A percentile compares a stretch with the other conserved stretches of the same genome.
These are phyloP conservation scores for Hypsizygus marmoreus DNA, from an alignment of 768 basidiomycete genomes.

Conservation along the genomic window DNA sequence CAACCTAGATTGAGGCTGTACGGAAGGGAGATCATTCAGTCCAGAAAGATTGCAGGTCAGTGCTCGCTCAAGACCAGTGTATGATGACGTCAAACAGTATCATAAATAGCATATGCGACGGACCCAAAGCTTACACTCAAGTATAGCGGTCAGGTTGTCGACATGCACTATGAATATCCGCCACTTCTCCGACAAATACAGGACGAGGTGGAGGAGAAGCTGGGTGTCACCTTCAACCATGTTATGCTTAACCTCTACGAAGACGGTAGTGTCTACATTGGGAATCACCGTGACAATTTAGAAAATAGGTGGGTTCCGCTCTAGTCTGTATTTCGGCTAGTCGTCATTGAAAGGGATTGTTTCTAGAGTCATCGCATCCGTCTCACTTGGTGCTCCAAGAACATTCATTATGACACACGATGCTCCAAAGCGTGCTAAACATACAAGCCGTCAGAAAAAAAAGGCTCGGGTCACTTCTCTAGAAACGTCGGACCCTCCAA, in stretches of 20 bases:
- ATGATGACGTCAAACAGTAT: not conserved
- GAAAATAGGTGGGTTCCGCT: slow-evolving; percentile 27
- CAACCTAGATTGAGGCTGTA: slow-evolving; percentile 30
- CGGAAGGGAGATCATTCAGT: slow-evolving; percentile 27
- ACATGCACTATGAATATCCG: slow-evolving; percentile 31
- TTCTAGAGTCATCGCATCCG: slow-evolving; percentile 30
- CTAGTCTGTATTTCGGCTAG: not conserved
- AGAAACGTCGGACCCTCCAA: not conserved
- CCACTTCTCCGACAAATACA: slow-evolving; percentile 29
- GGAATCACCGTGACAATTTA: slow-evolving; percentile 30
- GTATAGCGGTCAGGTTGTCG: slow-evolving; percentile 31
- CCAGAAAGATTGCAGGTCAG: slow-evolving; percentile 31
- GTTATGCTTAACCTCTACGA: slow-evolving; percentile 33
- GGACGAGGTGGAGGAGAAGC: slow-evolving; percentile 26
- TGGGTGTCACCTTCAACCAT: slow-evolving; percentile 32
- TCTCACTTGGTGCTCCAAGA: slow-evolving; percentile 30
- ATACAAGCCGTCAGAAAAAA: no score
- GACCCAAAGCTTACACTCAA: slow-evolving; percentile 26
- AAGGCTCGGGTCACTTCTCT: slow-evolving; percentile 2
- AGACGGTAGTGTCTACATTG: slow-evolving; percentile 30
- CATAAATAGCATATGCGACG: slow-evolving; percentile 26
- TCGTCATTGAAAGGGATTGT: not conserved
- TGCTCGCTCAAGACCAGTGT: not conserved
- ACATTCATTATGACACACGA: slow-evolving; percentile 32
- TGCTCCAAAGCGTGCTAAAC: slow-evolving; percentile 3